Percentiles rank a stretch among this genome's conserved stretches.
Conservation (phyloP, 306 rosid genomes). For the Prunus kanzakura region DNA sequence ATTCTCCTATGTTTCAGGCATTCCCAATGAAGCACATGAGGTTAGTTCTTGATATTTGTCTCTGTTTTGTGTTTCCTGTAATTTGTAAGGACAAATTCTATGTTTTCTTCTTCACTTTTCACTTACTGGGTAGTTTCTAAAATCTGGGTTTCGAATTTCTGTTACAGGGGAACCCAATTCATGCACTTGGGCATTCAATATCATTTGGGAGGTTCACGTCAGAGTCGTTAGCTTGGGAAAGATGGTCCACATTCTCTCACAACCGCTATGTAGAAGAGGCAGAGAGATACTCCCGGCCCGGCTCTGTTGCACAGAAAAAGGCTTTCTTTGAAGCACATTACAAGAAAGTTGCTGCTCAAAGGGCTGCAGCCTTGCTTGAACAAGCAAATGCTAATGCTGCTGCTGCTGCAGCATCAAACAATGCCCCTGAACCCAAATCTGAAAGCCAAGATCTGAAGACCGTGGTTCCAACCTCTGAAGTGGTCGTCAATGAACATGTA, state of each 20-base stretch:
- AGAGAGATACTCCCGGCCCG: conserved; percentile 71
- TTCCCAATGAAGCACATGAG: conserved; percentile 73
- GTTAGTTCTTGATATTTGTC: conserved; percentile 23
- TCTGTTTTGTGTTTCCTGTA: neutral
- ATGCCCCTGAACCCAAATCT: conserved; percentile 19
- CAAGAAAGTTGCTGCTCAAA: conserved; percentile 86
- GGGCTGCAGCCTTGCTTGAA: conserved; percentile 73
- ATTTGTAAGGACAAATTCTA: neutral
- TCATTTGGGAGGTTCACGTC: conserved; percentile 87
- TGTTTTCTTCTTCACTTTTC: neutral
- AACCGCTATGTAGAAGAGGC: conserved; percentile 98
- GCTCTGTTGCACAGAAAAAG: conserved; percentile 96
- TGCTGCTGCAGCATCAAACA: conserved; percentile 26
- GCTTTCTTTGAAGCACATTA: conserved; percentile 99
- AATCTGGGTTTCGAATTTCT: neutral
- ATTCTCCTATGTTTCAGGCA: conserved; percentile 76
- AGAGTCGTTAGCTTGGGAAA: conserved; percentile 86
- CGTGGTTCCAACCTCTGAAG: conserved; percentile 24
- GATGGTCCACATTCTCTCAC: conserved; percentile 79
- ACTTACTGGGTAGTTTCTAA: neutral
- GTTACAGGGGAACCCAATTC: conserved; percentile 62
- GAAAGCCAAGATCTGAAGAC: conserved; percentile 5
- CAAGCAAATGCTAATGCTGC: conserved; percentile 57
- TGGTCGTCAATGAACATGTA: conserved; percentile 9
- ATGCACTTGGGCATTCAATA: conserved; percentile 78